Conservation (phyloP, 345 rosid species). For the Dipteronia sinensis region DNA sequence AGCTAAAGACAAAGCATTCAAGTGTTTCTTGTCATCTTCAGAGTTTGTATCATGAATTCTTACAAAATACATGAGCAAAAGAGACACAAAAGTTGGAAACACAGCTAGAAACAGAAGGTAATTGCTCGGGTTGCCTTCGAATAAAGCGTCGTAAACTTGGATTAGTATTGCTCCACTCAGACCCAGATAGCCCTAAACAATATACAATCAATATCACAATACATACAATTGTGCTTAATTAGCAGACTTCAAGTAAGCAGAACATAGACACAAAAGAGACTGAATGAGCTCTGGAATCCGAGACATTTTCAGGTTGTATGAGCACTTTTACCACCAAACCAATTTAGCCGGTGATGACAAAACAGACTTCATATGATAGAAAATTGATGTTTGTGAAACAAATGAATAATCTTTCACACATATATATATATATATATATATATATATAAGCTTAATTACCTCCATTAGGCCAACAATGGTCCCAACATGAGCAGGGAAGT, state of each 20-base stretch:
- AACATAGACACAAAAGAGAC: no score
- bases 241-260: no score
- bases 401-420: no score
- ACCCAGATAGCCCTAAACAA: conserved; percentile 81
- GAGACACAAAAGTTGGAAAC: conserved; percentile 58
- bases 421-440: no score
- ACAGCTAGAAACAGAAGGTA: conserved; percentile 71
- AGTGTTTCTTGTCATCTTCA: conserved; percentile 61
- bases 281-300: no score
- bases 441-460: conserved; percentile 21
- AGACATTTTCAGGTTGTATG: no score
- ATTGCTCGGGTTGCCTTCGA: conserved; percentile 48
- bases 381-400: no score
- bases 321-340: no score
- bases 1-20: conserved; percentile 66
- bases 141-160: conserved; percentile 29
- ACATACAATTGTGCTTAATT: no score
- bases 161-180: conserved; percentile 78
- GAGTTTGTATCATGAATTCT: conserved; percentile 50
- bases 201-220: no score
- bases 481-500: conserved; percentile 37
- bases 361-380: no score
- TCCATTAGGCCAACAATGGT: conserved; percentile 51
- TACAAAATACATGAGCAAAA: conserved; percentile 65
- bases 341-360: no score